These are phyloP conservation scores for Sextonia rubra DNA, from an alignment of 164 flowering plant species.

Conservation along the genomic window DNA sequence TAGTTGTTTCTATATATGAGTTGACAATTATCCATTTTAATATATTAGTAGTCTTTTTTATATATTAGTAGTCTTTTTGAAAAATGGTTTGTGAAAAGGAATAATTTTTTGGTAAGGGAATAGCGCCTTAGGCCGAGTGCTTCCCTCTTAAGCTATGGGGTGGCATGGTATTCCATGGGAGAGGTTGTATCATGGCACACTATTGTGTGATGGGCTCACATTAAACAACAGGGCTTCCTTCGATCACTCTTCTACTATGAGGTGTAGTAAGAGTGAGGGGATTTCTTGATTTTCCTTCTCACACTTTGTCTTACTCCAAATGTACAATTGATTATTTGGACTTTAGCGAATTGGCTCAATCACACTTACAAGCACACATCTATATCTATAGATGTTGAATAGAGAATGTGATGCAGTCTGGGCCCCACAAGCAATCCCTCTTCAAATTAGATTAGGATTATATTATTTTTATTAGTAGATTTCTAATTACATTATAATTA, in stretches of 20 bases:
- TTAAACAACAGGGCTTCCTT: constrained; percentile 22
- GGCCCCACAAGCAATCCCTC: too few relatives aligned
- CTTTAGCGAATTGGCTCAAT: neutral
- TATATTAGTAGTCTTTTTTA: too few relatives aligned
- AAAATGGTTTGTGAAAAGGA: too few relatives aligned
- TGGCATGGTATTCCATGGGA: constrained; percentile 76
- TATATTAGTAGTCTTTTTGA: too few relatives aligned
- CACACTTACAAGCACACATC: too few relatives aligned
- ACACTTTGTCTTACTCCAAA: neutral
- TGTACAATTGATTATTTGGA: neutral
- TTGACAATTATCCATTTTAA: too few relatives aligned
- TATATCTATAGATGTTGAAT: neutral
- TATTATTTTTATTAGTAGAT: too few relatives aligned
- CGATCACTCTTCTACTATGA: constrained; percentile 38
- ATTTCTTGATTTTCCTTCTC: constrained; percentile 24
- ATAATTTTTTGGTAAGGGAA: constrained; percentile 11
- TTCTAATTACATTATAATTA: too few relatives aligned
- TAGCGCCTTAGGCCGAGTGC: constrained; percentile 68
- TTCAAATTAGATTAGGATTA: too few relatives aligned
- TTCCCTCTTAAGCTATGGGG: constrained; percentile 42
- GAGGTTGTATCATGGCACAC: constrained; percentile 58
- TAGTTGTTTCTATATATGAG: too few relatives aligned
- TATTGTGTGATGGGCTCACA: constrained; percentile 54
- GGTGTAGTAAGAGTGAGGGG: constrained; percentile 30
- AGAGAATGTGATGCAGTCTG: neutral